phyloP scores from a whole-genome alignment of 225 moss, liverwort and hornwort genomes.

The Marchantia paleacea region DNA sequence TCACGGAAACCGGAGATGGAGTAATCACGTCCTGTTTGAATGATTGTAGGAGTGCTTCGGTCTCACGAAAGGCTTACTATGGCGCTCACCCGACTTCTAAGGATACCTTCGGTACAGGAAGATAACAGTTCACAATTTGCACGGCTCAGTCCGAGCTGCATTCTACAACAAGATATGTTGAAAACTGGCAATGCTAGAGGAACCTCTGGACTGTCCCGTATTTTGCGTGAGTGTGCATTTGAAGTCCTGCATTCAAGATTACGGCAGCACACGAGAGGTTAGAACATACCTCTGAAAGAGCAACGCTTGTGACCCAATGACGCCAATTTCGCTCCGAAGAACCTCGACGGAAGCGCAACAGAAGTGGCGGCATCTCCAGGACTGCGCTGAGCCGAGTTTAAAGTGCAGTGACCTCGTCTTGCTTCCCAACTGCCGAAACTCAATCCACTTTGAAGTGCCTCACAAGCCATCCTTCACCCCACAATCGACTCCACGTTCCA shows the following conservation, averaged over 20 bases:
- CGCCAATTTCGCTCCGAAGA: constrained; percentile 3
- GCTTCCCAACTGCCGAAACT: constrained; percentile 1
- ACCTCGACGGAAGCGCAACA: not conserved
- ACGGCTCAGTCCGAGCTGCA: too few species aligned
- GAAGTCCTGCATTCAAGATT: not conserved
- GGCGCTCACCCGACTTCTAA: too few species aligned
- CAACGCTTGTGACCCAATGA: not conserved
- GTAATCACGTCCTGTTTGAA: too few species aligned
- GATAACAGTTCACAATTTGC: too few species aligned
- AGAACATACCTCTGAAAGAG: constrained; percentile 2
- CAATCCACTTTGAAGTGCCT: not conserved
- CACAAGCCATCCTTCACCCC: not conserved
- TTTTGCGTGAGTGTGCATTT: too few species aligned
- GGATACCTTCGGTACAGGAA: too few species aligned
- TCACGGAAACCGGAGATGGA: too few species aligned
- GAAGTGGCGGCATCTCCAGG: not conserved
- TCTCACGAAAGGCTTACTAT: too few species aligned
- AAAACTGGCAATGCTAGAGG: too few species aligned
- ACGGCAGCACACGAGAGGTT: not conserved
- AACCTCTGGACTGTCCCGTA: too few species aligned
- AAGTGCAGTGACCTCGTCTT: not conserved
- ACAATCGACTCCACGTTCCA: not conserved
- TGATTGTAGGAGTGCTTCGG: too few species aligned
- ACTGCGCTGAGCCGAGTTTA: not conserved
- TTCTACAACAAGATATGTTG: too few species aligned